phyloP scores from a whole-genome alignment of 345 rosid genomes.

The Limnanthes douglasii region DNA sequence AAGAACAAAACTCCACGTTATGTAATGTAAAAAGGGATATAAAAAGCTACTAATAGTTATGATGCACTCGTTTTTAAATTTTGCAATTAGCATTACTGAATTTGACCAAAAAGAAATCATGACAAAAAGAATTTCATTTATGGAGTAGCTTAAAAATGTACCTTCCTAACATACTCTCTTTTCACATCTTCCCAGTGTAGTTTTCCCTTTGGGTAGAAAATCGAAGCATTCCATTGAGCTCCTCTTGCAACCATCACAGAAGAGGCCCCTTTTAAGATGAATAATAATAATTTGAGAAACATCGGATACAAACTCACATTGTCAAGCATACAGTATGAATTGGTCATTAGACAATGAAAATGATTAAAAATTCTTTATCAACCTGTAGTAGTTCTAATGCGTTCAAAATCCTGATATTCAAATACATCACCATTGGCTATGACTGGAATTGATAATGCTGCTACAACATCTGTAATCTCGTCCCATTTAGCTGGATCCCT shows the following conservation, averaged over 20 bases:
- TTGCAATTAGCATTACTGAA: no score
- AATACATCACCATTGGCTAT: constrained; percentile 94
- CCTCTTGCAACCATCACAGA: constrained; percentile 95
- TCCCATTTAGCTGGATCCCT: constrained; percentile 94
- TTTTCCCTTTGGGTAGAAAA: constrained; percentile 67
- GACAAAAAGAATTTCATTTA: background rate
- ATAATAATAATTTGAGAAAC: no score
- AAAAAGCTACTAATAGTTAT: no score
- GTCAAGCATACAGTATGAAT: no score
- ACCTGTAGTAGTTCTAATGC: constrained; percentile 69
- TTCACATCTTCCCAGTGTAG: constrained; percentile 64
- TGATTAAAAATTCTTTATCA: no score
- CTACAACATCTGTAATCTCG: constrained; percentile 72
- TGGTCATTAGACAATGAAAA: no score
- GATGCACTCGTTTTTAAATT: no score
- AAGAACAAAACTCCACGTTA: background rate
- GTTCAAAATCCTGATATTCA: constrained; percentile 59
- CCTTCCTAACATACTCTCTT: constrained; percentile 65
- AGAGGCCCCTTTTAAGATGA: constrained; percentile 44
- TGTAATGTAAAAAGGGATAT: background rate
- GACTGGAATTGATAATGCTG: constrained; percentile 78
- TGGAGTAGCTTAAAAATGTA: constrained; percentile 9
- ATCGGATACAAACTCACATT: no score
- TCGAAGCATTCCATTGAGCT: constrained; percentile 89
- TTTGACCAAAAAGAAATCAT: no score